These are phyloP conservation scores for Hordeum vulgare DNA, from an alignment of 176 grass and related monocot genomes.

Conservation along the genomic window MorexV3_pseudomolecules_assembly NC_058520.1:541276462-541276961, in stretches of 20 bases:
- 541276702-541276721: slow-evolving; percentile 52
- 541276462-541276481: neutral
- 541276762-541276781: slow-evolving; percentile 82
- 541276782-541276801: slow-evolving; percentile 90
- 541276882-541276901: neutral
- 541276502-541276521: slow-evolving; percentile 36
- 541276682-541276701: slow-evolving; percentile 20
- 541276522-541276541: slow-evolving; percentile 49
- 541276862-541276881: slow-evolving; percentile 47
- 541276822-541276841: slow-evolving; percentile 48
- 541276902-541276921: slow-evolving; percentile 35
- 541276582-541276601: slow-evolving; percentile 38
- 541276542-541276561: slow-evolving; percentile 71
- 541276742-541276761: slow-evolving; percentile 44
- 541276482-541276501: neutral
- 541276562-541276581: slow-evolving; percentile 78
- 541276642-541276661: slow-evolving; percentile 48
- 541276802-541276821: slow-evolving; percentile 31
- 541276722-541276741: slow-evolving; percentile 1
- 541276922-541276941: slow-evolving; percentile 57
- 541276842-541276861: slow-evolving; percentile 78
- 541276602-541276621: slow-evolving; percentile 36
- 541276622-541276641: slow-evolving; percentile 43
- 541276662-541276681: slow-evolving; percentile 68
- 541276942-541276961: slow-evolving; percentile 51